Evolutionary conservation across 768 basidiomycete species (phyloP).

Genomic region (Tricholoma bakamatsutake): DNA sequence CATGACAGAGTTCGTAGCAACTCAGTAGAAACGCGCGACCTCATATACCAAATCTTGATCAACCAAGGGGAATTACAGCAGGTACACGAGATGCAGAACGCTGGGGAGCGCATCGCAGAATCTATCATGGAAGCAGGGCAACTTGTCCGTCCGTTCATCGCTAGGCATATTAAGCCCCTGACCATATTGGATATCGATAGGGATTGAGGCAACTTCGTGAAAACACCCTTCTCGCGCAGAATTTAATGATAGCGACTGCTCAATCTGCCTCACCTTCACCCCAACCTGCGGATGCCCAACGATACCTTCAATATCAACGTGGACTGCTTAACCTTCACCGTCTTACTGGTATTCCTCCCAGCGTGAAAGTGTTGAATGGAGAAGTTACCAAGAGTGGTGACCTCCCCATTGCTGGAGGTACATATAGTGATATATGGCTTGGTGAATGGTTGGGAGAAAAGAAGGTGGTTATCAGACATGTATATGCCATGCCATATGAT

Average conservation of each 20-base stretch:
- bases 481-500: not conserved
- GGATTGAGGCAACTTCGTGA: slow-evolving; percentile 24
- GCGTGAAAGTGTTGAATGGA: slow-evolving; percentile 45
- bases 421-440: slow-evolving; percentile 48
- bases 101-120: slow-evolving; percentile 36
- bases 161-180: not conserved
- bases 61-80: slow-evolving; percentile 29
- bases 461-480: slow-evolving; percentile 28
- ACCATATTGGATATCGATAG: slow-evolving; percentile 13
- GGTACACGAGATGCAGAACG: slow-evolving; percentile 32
- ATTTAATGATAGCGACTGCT: slow-evolving; percentile 5
- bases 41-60: slow-evolving; percentile 35
- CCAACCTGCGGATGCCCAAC: slow-evolving; percentile 22
- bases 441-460: slow-evolving; percentile 51
- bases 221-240: not conserved
- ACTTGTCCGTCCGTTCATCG: slow-evolving; percentile 24
- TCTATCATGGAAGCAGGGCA: slow-evolving; percentile 51
- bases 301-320: slow-evolving; percentile 37
- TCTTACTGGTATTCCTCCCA: slow-evolving; percentile 47
- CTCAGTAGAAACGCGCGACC: slow-evolving; percentile 28
- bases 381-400: slow-evolving; percentile 39
- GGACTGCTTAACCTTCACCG: slow-evolving; percentile 43
- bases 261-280: slow-evolving; percentile 17
- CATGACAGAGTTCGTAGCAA: slow-evolving; percentile 23
- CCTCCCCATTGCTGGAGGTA: slow-evolving; percentile 42